Percentiles rank a stretch among this genome's conserved stretches.
These are phyloP conservation scores for Albatrellus ellisii DNA, from an alignment of 768 basidiomycete genomes.

Conservation along the genomic window DNA sequence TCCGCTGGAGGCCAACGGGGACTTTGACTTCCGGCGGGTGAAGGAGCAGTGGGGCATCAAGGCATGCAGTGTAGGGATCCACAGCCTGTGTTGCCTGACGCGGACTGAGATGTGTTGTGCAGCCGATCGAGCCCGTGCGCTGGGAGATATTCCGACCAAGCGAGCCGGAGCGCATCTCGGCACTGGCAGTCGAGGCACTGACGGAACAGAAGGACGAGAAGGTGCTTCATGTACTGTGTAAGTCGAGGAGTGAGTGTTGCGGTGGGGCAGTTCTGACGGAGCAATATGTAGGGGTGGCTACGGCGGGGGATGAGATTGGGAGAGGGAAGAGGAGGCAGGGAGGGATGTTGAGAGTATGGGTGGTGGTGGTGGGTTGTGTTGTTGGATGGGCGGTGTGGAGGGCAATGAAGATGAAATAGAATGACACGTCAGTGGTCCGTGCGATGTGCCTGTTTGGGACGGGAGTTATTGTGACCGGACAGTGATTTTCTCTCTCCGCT, in stretches of 20 bases:
- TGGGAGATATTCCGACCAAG: constrained; percentile 6
- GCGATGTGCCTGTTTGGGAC: neutral
- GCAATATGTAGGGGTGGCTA: no score
- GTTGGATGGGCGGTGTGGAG: neutral
- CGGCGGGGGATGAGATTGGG: no score
- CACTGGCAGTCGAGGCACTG: constrained; percentile 3
- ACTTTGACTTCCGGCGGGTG: constrained; percentile 9
- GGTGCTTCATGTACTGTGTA: neutral
- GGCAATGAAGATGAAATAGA: neutral
- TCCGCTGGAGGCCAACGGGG: constrained; percentile 8
- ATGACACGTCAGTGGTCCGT: neutral
- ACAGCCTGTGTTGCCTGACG: neutral
- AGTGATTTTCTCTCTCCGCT: neutral
- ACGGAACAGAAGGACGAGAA: neutral
- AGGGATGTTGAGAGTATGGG: no score
- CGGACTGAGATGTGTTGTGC: neutral
- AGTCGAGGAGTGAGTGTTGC: no score
- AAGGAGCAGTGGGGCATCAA: constrained; percentile 10
- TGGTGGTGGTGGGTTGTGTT: neutral
- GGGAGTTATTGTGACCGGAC: neutral
- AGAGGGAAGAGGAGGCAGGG: no score
- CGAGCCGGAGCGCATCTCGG: constrained; percentile 4
- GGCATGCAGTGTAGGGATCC: constrained; percentile 3
- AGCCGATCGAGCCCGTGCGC: constrained; percentile 9
- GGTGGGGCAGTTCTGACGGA: no score